Conservation (phyloP, 2,329 filamentous ascomycete genomes). For the Trichoderma citrinoviride region DNA sequence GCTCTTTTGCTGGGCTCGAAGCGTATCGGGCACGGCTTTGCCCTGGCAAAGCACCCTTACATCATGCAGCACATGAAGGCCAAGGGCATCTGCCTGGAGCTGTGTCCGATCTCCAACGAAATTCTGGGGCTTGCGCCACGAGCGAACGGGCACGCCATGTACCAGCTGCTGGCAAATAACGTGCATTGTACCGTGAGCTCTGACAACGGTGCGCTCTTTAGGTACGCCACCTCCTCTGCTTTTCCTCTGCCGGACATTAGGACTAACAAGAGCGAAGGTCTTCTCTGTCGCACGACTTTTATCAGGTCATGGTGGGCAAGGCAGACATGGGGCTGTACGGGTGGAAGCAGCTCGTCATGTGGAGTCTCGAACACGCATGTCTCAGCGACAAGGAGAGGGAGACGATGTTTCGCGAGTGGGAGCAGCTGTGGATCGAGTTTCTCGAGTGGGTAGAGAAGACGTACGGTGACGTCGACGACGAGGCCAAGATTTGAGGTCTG, state of each 20-base stretch:
- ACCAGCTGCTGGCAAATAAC: conserved; percentile 66
- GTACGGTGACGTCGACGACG: conserved; percentile 32
- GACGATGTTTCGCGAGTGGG: conserved; percentile 46
- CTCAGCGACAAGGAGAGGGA: conserved; percentile 44
- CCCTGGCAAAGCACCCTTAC: conserved; percentile 63
- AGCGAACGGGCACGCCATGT: conserved; percentile 64
- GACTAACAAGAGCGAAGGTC: conserved; percentile 43
- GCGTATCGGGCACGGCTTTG: conserved; percentile 72
- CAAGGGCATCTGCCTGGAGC: conserved; percentile 66
- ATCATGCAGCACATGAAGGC: conserved; percentile 65
- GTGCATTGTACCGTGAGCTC: conserved; percentile 72
- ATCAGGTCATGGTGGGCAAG: conserved; percentile 70
- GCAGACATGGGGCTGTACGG: conserved; percentile 65
- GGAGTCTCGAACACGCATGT: conserved; percentile 62
- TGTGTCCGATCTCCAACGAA: conserved; percentile 77
- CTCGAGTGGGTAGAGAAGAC: conserved; percentile 49
- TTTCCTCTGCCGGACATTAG: neutral
- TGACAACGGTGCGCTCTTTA: conserved; percentile 72
- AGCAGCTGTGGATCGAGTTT: conserved; percentile 57
- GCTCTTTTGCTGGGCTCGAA: conserved; percentile 63
- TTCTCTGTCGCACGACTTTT: conserved; percentile 72
- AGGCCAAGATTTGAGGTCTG: conserved; percentile 1
- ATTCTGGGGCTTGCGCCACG: conserved; percentile 66
- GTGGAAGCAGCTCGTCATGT: conserved; percentile 65
- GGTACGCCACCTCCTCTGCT: conserved; percentile 42